phyloP scores from a whole-genome alignment of 2,329 filamentous ascomycete species.

The Grosmannia huntii region DNA sequence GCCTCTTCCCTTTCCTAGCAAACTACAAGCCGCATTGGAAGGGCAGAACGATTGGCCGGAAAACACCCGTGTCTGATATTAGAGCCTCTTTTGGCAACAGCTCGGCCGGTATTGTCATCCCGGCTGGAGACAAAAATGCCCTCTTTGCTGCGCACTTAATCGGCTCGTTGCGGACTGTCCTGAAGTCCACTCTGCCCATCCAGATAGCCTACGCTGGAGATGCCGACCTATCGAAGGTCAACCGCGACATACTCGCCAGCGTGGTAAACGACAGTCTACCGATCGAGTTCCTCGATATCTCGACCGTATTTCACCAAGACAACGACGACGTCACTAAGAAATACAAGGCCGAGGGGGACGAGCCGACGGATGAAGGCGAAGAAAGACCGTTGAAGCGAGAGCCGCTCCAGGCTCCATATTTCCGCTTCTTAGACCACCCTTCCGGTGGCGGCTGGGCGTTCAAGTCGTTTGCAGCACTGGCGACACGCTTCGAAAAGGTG shows the following conservation, averaged over 20 bases:
- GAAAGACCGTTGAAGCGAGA: not conserved
- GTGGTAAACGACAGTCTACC: not conserved
- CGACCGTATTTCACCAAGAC: not conserved
- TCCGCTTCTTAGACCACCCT: not conserved
- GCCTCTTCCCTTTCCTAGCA: not conserved
- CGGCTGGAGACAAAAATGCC: not conserved
- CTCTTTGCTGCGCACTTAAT: constrained; percentile 2
- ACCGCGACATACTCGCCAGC: not conserved
- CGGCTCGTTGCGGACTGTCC: not conserved
- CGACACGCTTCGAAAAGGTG: constrained; percentile 2
- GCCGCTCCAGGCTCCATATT: not conserved
- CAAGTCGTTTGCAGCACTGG: constrained; percentile 5
- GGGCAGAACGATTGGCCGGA: not conserved
- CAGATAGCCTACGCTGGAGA: constrained; percentile 3
- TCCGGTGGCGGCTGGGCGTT: constrained; percentile 2
- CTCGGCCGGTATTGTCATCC: constrained; percentile 1
- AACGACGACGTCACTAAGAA: not conserved
- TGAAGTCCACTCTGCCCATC: not conserved
- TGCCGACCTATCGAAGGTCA: not conserved
- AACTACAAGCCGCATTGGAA: not conserved
- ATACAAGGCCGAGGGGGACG: not conserved
- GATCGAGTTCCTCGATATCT: constrained; percentile 1
- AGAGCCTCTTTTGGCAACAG: not conserved
- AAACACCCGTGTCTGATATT: not conserved
- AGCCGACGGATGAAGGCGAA: not conserved